Percentiles rank a stretch among this genome's conserved stretches.
Evolutionary conservation across 108 stramenopile genomes (phyloP).

Genomic region (Bacterosira constricta): DNA sequence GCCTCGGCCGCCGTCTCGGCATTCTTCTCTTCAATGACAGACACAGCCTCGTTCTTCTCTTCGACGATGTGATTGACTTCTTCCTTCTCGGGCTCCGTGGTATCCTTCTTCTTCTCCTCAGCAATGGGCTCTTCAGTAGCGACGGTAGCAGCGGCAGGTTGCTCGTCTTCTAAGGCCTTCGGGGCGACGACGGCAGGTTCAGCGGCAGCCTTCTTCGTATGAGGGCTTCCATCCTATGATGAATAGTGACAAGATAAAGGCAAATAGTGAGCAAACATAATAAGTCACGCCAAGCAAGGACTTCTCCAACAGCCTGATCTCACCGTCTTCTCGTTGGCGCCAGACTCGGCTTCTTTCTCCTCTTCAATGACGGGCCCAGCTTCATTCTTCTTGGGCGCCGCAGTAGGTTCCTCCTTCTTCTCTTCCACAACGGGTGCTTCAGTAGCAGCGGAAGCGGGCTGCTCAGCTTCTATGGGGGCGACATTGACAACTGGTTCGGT

Average conservation of each 20-base stretch:
- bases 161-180: background rate
- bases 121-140: background rate
- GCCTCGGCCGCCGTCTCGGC: conserved; percentile 10
- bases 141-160: background rate
- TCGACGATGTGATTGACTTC: no score
- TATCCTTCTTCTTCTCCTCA: conserved; percentile 10
- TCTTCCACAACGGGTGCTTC: background rate
- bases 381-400: no score
- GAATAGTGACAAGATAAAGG: no score
- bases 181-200: background rate
- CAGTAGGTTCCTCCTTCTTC: no score
- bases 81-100: conserved; percentile 5
- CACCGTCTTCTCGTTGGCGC: no score
- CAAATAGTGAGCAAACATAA: no score
- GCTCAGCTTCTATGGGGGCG: background rate
- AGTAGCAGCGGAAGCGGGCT: background rate
- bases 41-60: background rate
- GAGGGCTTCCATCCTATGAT: no score
- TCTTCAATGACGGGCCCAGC: no score
- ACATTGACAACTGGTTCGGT: background rate
- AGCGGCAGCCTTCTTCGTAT: background rate
- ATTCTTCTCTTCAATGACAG: background rate
- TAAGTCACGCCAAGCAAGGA: no score
- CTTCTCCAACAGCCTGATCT: no score
- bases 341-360: no score